Base-by-base conservation (phyloP, 1,284 basidiomycete species). In the Fistulinella staudtii region DNA sequence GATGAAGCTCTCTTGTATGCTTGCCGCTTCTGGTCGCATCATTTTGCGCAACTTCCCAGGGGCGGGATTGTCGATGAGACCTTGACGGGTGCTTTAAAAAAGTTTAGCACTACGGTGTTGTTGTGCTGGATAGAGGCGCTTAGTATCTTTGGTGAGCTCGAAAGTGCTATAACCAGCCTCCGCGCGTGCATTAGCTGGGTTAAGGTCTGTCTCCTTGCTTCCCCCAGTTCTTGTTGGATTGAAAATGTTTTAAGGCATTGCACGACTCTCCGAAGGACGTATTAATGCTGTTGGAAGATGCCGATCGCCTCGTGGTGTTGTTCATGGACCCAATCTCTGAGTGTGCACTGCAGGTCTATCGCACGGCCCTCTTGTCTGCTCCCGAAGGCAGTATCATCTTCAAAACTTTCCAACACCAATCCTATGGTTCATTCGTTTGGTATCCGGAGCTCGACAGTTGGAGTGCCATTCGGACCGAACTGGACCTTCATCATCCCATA, bases 331-430 rank as follows among this genome's bases (percentile, higher is more conserved):
- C 43, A 30, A 56, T 60, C 20, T 50, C 49, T 8, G 39, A 58
- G 27, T 56, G 54, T 20, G 58, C 58, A 2, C 31, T 58, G 23
- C 60, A 60, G 14, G 38, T 51, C 14, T 46, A 63, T 33, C 29
- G 46, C 30, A 47, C 54, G 4, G 46, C 46, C 4, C 29, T 59
- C 24, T 17, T 28, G 1, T 22, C 49, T n/a, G 15, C 20, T 15
- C 46, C 43, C 4, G 1, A n/a, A 5, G 20, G 18, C 1, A 47
- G 36, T 9, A 3, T 21, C 31, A 39, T 59, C 8, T 28, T 41
- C n/a, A 31, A 30, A 14, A 45, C 36, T 4, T 61, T 53, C 29
- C 42, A 45, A 31, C 42, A 46, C 36, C 55, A 53, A 20, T 52
- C 40, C 1, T 34, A 36, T 5, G 50, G 47, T 4, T 43, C 31